Percentiles rank a stretch among this genome's conserved stretches.
phyloP scores from a whole-genome alignment of 164 flowering plant genomes.

The Paratinospora sagittata region DNA sequence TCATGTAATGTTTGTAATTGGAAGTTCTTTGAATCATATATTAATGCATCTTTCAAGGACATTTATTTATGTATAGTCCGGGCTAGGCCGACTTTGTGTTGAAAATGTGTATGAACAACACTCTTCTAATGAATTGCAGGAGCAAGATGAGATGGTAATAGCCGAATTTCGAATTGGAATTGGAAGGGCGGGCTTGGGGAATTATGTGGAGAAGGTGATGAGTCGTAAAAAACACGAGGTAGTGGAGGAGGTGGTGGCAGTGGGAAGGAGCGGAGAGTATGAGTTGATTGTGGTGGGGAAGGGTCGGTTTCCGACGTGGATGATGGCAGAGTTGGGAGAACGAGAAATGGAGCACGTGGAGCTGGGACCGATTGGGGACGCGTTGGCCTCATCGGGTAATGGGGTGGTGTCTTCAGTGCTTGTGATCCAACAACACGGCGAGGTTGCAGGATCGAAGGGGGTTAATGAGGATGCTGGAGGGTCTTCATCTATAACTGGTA shows the following conservation, averaged over 20 bases:
- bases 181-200: conserved; percentile 25
- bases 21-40: no score
- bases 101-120: no score
- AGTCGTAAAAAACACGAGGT: conserved; percentile 15
- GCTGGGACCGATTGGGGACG: conserved; percentile 64
- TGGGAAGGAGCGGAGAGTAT: conserved; percentile 40
- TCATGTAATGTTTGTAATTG: no score
- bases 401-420: conserved; percentile 54
- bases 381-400: conserved; percentile 43
- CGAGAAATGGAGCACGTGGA: conserved; percentile 47
- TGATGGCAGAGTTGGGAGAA: conserved; percentile 30
- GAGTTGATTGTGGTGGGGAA: conserved; percentile 62
- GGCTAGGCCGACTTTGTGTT: no score
- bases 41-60: no score
- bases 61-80: no score
- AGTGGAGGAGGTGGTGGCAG: conserved; percentile 34
- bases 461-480: no score
- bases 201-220: conserved; percentile 35
- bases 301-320: conserved; percentile 36
- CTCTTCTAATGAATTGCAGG: conserved; percentile 22
- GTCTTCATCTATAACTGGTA: no score
- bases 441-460: no score
- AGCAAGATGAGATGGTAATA: conserved; percentile 39
- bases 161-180: conserved; percentile 26
- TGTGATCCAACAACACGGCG: conserved; percentile 52